These are phyloP conservation scores for Silybum marianum DNA, from an alignment of 129 eudicot species.

Conservation along the genomic window DNA sequence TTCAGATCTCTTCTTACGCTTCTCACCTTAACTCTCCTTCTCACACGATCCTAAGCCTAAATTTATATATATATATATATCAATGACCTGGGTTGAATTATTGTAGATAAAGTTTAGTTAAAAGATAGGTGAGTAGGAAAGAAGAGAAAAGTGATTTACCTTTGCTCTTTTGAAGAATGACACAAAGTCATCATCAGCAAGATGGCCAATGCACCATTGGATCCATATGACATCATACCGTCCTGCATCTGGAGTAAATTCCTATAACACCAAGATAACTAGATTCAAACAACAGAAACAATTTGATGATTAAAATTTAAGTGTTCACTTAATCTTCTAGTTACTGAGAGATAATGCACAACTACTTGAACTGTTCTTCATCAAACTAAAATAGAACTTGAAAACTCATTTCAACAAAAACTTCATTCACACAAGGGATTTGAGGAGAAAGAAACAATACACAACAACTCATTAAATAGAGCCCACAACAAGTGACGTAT, in stretches of 20 bases:
- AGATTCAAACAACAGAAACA: not conserved
- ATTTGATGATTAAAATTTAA: not conserved
- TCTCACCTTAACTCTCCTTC: too few relatives aligned
- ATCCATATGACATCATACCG: constrained; percentile 94
- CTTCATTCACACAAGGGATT: too few relatives aligned
- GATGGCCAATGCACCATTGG: constrained; percentile 99
- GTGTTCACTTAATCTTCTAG: not conserved
- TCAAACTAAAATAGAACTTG: too few relatives aligned
- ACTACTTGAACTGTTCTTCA: too few relatives aligned
- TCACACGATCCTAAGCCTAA: too few relatives aligned
- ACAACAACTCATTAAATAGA: not conserved
- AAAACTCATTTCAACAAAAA: too few relatives aligned
- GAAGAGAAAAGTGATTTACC: constrained; percentile 38
- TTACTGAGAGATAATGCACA: not conserved
- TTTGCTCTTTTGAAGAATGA: constrained; percentile 91
- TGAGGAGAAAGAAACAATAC: too few relatives aligned
- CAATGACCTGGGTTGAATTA: not conserved
- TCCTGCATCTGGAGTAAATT: constrained; percentile 81
- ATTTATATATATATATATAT: too few relatives aligned
- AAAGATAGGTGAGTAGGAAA: constrained; percentile 4
- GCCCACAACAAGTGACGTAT: not conserved
- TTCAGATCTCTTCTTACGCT: too few relatives aligned
- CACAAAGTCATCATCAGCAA: constrained; percentile 88
- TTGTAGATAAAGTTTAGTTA: not conserved
- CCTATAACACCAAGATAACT: constrained; percentile 45